Evolutionary conservation across 116 monocot species (phyloP).

Genomic region (Trichopus zeylanicus): DNA sequence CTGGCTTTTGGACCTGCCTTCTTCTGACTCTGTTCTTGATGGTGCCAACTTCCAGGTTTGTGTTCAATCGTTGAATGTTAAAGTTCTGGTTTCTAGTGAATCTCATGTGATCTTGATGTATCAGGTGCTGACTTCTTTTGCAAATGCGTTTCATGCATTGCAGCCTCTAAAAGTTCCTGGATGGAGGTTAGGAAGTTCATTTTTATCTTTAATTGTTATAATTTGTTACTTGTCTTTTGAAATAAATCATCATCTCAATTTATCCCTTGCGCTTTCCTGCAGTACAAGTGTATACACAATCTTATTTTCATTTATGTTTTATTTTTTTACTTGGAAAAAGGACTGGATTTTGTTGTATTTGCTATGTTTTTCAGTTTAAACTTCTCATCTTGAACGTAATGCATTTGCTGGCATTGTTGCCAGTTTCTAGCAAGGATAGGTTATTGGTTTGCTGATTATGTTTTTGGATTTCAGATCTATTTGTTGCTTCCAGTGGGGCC

Average conservation of each 20-base stretch:
- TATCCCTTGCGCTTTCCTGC: no score
- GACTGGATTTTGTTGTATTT: no score
- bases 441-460: no score
- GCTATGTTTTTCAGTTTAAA: no score
- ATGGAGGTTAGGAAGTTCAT: constrained; percentile 54
- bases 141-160: constrained; percentile 82
- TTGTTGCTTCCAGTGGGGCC: no score
- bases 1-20: constrained; percentile 72
- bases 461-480: no score
- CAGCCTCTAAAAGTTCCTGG: constrained; percentile 88
- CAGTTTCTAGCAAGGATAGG: no score
- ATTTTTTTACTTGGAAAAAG: no score
- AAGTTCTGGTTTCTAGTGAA: not conserved
- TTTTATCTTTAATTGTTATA: not conserved
- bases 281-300: no score
- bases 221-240: not conserved
- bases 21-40: constrained; percentile 57
- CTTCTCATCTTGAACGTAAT: no score
- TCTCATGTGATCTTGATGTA: constrained; percentile 10
- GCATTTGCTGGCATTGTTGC: no score
- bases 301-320: no score
- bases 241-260: not conserved
- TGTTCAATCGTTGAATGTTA: not conserved
- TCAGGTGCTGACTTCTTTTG: constrained; percentile 83
- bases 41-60: constrained; percentile 64